A percentile compares a stretch with the other conserved stretches of the same genome.
These are phyloP conservation scores for Vaccinium vitisidaea DNA, from an alignment of 148 eudicot genomes.

Conservation along the genomic window DNA sequence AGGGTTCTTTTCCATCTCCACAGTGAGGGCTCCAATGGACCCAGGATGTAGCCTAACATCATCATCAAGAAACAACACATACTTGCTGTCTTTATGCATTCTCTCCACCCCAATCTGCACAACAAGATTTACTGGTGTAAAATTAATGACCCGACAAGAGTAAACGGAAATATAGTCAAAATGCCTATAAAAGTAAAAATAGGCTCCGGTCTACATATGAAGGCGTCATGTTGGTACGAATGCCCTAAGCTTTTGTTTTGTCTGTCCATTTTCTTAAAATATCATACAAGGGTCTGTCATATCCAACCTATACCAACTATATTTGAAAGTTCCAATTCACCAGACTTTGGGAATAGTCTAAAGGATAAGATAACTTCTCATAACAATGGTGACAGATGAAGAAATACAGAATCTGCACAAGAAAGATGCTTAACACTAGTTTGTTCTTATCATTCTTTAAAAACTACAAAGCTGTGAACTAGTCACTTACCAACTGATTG, in stretches of 20 bases:
- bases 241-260: background rate
- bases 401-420: background rate
- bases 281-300: background rate
- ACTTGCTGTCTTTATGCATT: constrained; percentile 95
- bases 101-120: constrained; percentile 86
- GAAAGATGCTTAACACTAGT: background rate
- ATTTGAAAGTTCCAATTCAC: background rate
- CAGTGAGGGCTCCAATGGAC: constrained; percentile 91
- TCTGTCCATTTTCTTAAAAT: background rate
- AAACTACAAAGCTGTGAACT: background rate
- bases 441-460: background rate
- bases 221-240: background rate
- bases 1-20: constrained; percentile 91
- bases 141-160: background rate
- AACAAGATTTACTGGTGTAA: background rate
- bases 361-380: background rate
- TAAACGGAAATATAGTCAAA: background rate
- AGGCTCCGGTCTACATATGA: background rate
- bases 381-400: background rate
- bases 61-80: constrained; percentile 91
- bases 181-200: background rate
- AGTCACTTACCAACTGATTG: constrained; percentile 79
- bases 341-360: background rate
- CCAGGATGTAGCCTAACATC: constrained; percentile 98
- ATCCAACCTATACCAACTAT: background rate